Base-by-base conservation (phyloP, 1,284 basidiomycete genomes). In the Puccinia polysora region DNA sequence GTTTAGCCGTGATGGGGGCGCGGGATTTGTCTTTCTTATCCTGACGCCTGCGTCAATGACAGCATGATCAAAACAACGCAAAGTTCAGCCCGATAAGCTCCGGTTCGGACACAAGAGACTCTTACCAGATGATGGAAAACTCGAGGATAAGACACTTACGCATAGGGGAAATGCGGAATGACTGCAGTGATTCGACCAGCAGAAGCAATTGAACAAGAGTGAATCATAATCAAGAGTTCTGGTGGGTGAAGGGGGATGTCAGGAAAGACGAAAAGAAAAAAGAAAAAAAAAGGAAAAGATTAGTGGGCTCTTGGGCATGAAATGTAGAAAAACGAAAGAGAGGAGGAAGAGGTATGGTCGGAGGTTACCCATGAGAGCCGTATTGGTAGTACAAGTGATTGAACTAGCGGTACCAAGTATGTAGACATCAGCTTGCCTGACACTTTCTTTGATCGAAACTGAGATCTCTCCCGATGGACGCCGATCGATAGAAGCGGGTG, bases 11-110 rank as follows among this genome's bases (percentile, higher is more conserved):
- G 79, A 99, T 99, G 53, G 96, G 96, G 20, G 96, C 96, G 67
- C 96, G 86, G 76, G 90, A 94, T 83, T 98, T 98, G 85, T 99
- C 96, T 83, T 98, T 99, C 82, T 98, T 98, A 84, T 99, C 96
- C 82, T 99, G 93, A 56, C 93, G 85, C 30, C 69, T 72, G 15
- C 8, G 23, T 3, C 2, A 30, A 32, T 36, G 12, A 20, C n/a
- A n/a, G n/a, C n/a, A n/a, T n/a, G n/a, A n/a, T n/a, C n/a, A n/a
- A n/a, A n/a, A n/a, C n/a, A n/a, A n/a, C n/a, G n/a, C n/a, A n/a
- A n/a, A n/a, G n/a, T n/a, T n/a, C n/a, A n/a, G n/a, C n/a, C n/a
- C n/a, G n/a, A n/a, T n/a, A n/a, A 8, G 23, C 34, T 36, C 56
- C 34, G 14, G 23, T n/a, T 20, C 14, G 15, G 30, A 34, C 40